phyloP scores from a whole-genome alignment of 768 basidiomycete species.

The Rhodotorula taiwanensis region DNA sequence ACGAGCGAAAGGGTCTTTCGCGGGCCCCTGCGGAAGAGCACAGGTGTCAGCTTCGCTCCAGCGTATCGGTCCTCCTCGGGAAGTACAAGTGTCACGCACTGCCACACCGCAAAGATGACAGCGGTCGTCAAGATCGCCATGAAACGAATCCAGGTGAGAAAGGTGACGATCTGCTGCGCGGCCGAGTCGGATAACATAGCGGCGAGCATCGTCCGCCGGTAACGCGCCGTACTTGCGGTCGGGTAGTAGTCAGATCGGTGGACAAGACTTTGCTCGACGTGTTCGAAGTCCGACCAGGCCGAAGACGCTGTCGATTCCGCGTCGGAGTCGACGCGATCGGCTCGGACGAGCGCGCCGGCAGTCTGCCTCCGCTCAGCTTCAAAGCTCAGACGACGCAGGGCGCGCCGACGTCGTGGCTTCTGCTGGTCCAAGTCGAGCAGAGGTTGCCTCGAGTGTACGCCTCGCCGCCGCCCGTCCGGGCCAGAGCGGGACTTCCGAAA shows the following conservation, averaged over 20 bases:
- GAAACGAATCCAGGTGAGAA: constrained; percentile 26
- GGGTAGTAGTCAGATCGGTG: constrained; percentile 30
- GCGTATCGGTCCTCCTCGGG: too few species aligned
- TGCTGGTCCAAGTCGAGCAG: too few species aligned
- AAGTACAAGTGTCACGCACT: constrained; percentile 11
- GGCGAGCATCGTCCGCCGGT: constrained; percentile 27
- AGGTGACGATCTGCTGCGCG: constrained; percentile 5
- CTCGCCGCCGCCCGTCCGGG: too few species aligned
- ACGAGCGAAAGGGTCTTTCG: constrained; percentile 26
- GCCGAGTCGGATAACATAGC: constrained; percentile 22
- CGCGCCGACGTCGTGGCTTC: too few species aligned
- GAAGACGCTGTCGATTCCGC: constrained; percentile 3
- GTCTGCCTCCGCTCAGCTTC: constrained; percentile 10
- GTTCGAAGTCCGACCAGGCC: constrained; percentile 16
- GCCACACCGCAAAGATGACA: constrained; percentile 23
- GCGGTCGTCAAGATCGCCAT: constrained; percentile 24
- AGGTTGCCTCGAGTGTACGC: too few species aligned
- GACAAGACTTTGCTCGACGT: background rate
- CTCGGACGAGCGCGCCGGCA: background rate
- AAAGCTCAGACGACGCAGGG: constrained; percentile 2
- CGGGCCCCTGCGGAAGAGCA: constrained; percentile 7
- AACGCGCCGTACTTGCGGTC: constrained; percentile 19
- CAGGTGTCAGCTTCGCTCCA: background rate
- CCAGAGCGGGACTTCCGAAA: too few species aligned
- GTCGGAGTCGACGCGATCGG: background rate